Evolutionary conservation across 2,329 filamentous ascomycete genomes (phyloP).

Genomic region (Beauveria sp.): DNA sequence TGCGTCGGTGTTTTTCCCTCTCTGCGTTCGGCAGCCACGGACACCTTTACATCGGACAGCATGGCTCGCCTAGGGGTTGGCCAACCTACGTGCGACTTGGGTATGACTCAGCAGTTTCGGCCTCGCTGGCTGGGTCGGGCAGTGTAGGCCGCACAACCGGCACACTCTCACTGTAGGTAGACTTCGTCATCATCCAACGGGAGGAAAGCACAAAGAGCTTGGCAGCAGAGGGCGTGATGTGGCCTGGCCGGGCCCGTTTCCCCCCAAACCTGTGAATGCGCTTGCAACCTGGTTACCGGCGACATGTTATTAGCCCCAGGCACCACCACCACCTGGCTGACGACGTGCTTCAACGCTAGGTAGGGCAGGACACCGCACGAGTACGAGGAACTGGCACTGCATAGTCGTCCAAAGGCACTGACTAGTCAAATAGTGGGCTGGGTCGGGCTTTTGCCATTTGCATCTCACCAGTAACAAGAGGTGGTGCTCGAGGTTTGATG

Average conservation of each 20-base stretch:
- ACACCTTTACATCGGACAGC: background rate
- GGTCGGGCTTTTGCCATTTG: background rate
- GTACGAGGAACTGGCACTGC: background rate
- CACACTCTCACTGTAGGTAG: background rate
- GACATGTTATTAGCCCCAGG: background rate
- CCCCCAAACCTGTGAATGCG: background rate
- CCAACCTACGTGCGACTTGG: background rate
- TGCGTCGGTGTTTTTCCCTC: background rate
- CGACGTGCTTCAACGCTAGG: background rate
- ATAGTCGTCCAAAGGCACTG: constrained; percentile 7
- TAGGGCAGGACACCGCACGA: background rate
- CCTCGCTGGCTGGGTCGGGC: background rate
- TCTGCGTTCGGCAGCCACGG: constrained; percentile 3
- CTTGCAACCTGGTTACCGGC: background rate
- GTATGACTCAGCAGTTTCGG: background rate
- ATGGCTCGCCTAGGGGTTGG: background rate
- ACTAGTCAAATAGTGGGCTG: background rate
- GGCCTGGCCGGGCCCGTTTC: background rate
- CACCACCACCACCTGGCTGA: background rate
- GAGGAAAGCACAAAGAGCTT: background rate
- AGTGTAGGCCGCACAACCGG: background rate
- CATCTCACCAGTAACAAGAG: background rate
- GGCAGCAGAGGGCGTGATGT: background rate
- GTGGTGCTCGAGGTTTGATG: background rate
- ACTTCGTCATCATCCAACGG: background rate